Evolutionary conservation across 2,329 filamentous ascomycete genomes (phyloP).

Genomic region (Aspergillus sp.): DNA sequence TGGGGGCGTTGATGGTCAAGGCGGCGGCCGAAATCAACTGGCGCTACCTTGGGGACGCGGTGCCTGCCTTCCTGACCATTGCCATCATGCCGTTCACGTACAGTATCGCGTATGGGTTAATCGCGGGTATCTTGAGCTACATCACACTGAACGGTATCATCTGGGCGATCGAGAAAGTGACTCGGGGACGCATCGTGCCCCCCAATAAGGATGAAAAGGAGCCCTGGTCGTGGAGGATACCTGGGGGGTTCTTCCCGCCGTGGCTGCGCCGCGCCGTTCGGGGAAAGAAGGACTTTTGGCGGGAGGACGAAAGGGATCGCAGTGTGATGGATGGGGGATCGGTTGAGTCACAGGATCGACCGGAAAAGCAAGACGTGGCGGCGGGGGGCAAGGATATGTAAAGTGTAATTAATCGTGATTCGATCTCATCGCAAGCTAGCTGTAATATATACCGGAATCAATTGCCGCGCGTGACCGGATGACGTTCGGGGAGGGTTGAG

Average conservation of each 20-base stretch:
- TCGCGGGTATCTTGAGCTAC: conserved; percentile 76
- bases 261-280: conserved; percentile 67
- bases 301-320: conserved; percentile 32
- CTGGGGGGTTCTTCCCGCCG: conserved; percentile 72
- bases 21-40: conserved; percentile 84
- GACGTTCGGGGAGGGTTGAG: too few species aligned
- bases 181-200: conserved; percentile 70
- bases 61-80: conserved; percentile 83
- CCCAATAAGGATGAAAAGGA: conserved; percentile 76
- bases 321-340: neutral
- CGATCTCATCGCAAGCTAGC: too few species aligned
- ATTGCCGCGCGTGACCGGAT: too few species aligned
- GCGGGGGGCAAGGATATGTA: neutral
- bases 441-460: neutral
- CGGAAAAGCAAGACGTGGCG: neutral
- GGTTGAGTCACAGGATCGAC: neutral
- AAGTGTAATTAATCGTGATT: neutral
- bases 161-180: conserved; percentile 67
- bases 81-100: conserved; percentile 89
- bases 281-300: conserved; percentile 77
- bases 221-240: conserved; percentile 75
- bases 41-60: conserved; percentile 78
- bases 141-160: conserved; percentile 72
- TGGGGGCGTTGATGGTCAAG: conserved; percentile 83
- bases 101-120: conserved; percentile 83